Evolutionary conservation across 2,329 filamentous ascomycete species (phyloP).

Genomic region (Penicillium sp.): DNA sequence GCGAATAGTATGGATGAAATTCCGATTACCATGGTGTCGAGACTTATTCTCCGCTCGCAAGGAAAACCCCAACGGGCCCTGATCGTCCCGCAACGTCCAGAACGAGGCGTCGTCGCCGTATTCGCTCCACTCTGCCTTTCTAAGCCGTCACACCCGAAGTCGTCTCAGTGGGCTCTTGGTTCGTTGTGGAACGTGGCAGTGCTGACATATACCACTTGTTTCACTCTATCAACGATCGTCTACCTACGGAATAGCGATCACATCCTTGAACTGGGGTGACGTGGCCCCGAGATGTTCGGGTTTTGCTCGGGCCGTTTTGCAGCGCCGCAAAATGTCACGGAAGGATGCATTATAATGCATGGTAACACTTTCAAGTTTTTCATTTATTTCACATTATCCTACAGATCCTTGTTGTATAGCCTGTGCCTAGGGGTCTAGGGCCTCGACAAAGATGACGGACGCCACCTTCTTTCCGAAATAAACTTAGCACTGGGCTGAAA

Average conservation of each 20-base stretch:
- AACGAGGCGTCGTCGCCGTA: background rate
- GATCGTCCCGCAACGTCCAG: background rate
- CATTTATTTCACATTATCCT: background rate
- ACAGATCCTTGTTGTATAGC: background rate
- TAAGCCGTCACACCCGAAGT: conserved; percentile 1
- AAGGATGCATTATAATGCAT: background rate
- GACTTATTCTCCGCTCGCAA: conserved; percentile 3
- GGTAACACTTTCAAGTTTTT: background rate
- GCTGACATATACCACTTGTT: conserved; percentile 10
- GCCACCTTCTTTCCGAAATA: background rate
- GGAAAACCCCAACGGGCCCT: background rate
- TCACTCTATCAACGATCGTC: conserved; percentile 10
- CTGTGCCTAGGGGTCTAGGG: background rate
- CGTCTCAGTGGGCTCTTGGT: background rate
- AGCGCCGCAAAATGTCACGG: background rate
- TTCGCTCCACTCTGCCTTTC: conserved; percentile 1
- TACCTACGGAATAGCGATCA: background rate
- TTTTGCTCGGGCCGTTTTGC: background rate
- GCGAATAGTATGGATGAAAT: conserved; percentile 10
- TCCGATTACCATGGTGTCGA: conserved; percentile 1
- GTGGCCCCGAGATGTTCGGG: background rate
- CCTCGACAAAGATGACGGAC: background rate
- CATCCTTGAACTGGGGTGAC: conserved; percentile 1
- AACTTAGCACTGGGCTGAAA: background rate
- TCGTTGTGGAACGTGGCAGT: conserved; percentile 1